Base-by-base conservation (phyloP, 2,329 filamentous ascomycete species). In the Fusarium brevicatenulatum region DNA sequence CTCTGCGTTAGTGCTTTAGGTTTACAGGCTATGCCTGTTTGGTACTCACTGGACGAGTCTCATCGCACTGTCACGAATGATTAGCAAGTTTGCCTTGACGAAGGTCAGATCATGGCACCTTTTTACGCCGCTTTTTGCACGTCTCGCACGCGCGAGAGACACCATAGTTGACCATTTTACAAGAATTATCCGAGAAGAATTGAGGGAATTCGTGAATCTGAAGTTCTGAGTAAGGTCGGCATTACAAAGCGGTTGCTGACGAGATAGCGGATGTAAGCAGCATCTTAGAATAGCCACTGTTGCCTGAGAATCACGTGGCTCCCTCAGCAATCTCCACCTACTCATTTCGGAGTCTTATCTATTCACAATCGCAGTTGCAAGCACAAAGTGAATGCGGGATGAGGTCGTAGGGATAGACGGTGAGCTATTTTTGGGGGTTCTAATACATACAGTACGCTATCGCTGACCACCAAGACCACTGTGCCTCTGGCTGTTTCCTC, bases 31-130 rank as follows among this genome's bases (percentile, higher is more conserved):
- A 66, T 44, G 11, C 16, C 30, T 36, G 2, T 49, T 19, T 12
- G 34, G 37, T 43, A 60, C 64, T 66, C 37, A 66, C 64, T 60
- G 64, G 64, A n/a, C 64, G 64, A 59, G 43, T 66, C 21, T 66
- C 62, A 32, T 66, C 64, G 28, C 64, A 66, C 64, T 66, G 15
- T 23, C n/a, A 1, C 4, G 3, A 5, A 30, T 8, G 16, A 15
- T 66, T 40, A 56, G 28, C 62, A 39, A 52, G 16, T 12, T 63
- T 42, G 46, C n/a, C 13, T 37, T 10, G 25, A 30, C 5, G 21
- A 8, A 23, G 10, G 16, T 25, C n/a, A 9, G 18, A 23, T 32
- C 21, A 15, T 2, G 4, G 34, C 4, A 66, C 64, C 64, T 66
- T 66, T 37, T 66, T 66, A 4, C 62, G 62, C 13, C 64, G 64